phyloP scores from a whole-genome alignment of 2,329 filamentous ascomycete genomes.

The Fusarium keratoplasticum region DNA sequence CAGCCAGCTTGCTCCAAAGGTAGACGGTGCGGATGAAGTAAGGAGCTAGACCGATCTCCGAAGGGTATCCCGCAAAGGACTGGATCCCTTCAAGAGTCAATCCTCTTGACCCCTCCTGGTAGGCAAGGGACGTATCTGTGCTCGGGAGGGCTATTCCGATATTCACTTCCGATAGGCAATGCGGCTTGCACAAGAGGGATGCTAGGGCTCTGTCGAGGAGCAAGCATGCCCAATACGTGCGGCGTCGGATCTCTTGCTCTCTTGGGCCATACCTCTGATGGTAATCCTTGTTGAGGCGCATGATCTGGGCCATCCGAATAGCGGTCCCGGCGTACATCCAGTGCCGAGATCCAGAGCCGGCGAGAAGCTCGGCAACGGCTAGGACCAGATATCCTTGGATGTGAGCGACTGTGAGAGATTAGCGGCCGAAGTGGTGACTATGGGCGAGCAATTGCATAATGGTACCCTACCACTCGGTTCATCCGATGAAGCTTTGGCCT shows the following conservation, averaged over 20 bases:
- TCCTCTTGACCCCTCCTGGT: neutral
- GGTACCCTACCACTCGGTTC: neutral
- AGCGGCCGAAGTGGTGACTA: rapidly evolving
- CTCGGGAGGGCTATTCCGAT: neutral
- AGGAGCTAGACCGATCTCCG: neutral
- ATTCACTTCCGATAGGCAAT: neutral
- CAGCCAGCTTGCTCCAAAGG: neutral
- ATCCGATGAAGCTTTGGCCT: neutral
- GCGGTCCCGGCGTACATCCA: neutral
- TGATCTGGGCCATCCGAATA: neutral
- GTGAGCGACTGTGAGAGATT: neutral
- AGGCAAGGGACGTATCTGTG: neutral
- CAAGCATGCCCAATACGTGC: neutral
- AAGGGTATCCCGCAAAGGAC: neutral
- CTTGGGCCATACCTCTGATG: neutral
- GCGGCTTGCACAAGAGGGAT: neutral
- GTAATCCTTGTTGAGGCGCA: neutral
- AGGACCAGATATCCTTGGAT: neutral
- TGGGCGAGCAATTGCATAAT: neutral
- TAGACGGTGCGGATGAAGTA: neutral
- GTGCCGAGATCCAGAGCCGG: neutral
- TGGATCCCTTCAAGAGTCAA: neutral
- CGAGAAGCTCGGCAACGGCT: neutral
- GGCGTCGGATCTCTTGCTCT: neutral
- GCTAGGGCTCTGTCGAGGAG: neutral